phyloP scores from a whole-genome alignment of 768 basidiomycete species.

The Suillus discolor region DNA sequence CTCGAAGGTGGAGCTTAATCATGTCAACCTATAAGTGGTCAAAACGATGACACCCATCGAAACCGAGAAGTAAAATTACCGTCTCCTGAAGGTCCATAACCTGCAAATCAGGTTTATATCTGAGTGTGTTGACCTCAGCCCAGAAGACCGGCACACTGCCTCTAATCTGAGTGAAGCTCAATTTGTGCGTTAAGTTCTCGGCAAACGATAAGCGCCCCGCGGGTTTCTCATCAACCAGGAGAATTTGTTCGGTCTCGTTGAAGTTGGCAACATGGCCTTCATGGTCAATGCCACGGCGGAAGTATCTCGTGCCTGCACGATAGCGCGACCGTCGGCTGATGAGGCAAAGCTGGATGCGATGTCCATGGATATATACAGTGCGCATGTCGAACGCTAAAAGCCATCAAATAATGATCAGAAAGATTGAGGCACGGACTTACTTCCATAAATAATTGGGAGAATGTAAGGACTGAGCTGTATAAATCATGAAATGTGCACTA shows the following conservation, averaged over 20 bases:
- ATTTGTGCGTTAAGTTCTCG: conserved; percentile 56
- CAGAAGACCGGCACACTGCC: conserved; percentile 95
- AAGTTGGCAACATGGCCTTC: conserved; percentile 94
- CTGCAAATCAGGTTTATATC: conserved; percentile 96
- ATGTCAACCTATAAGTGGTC: conserved; percentile 56
- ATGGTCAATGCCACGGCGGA: conserved; percentile 89
- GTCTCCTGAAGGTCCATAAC: conserved; percentile 92
- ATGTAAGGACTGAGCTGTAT: conserved; percentile 83
- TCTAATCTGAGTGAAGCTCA: conserved; percentile 92
- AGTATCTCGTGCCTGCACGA: conserved; percentile 96
- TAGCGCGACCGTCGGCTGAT: conserved; percentile 93
- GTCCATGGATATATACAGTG: conserved; percentile 71
- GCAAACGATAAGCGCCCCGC: conserved; percentile 40
- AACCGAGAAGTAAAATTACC: conserved; percentile 45
- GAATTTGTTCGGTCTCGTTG: conserved; percentile 96
- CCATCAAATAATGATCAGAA: conserved; percentile 1
- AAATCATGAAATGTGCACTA: conserved; percentile 14
- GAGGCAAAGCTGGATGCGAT: conserved; percentile 80
- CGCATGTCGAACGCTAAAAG: conserved; percentile 83
- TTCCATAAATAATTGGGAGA: conserved; percentile 92
- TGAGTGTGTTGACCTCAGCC: conserved; percentile 93
- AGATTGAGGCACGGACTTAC: conserved; percentile 50
- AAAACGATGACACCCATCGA: conserved; percentile 1
- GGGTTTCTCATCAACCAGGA: conserved; percentile 69
- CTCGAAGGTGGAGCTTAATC: conserved; percentile 71